Conservation (phyloP, 2,329 filamentous ascomycete species). For the Hypoxylon sp. region DNA sequence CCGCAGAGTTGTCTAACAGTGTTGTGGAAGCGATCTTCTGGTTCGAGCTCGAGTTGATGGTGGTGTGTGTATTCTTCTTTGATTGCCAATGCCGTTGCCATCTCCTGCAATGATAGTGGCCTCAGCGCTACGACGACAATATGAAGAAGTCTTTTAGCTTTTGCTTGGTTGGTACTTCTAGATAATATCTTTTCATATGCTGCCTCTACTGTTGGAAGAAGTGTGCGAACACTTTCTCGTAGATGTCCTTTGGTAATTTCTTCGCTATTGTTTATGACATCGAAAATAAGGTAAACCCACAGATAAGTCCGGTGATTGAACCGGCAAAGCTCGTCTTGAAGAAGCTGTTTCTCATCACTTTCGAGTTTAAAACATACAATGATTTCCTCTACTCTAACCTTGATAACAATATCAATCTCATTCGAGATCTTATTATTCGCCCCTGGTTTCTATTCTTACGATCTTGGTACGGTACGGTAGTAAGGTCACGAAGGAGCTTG, state of each 20-base stretch:
- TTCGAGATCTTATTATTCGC: slow-evolving; percentile 48
- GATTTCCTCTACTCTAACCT: slow-evolving; percentile 42
- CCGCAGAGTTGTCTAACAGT: slow-evolving; percentile 54
- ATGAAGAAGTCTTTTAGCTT: slow-evolving; percentile 54
- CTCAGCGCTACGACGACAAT: slow-evolving; percentile 55
- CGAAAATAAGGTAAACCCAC: slow-evolving; percentile 47
- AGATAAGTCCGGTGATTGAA: slow-evolving; percentile 48
- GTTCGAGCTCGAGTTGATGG: slow-evolving; percentile 19
- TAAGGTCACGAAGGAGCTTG: neutral
- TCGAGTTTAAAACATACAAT: slow-evolving; percentile 5
- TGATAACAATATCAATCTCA: slow-evolving; percentile 54
- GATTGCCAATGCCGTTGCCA: slow-evolving; percentile 52
- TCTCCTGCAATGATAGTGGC: slow-evolving; percentile 55
- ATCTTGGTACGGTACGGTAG: slow-evolving; percentile 44
- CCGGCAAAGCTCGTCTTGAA: slow-evolving; percentile 33
- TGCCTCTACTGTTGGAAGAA: slow-evolving; percentile 46
- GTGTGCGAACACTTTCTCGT: slow-evolving; percentile 33
- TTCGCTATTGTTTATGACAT: slow-evolving; percentile 29
- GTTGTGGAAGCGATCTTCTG: slow-evolving; percentile 34
- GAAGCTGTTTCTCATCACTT: slow-evolving; percentile 4
- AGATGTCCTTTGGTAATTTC: neutral
- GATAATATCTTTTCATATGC: slow-evolving; percentile 57
- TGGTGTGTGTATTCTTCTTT: slow-evolving; percentile 5
- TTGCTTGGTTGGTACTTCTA: slow-evolving; percentile 47
- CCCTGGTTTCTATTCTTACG: slow-evolving; percentile 54